Evolutionary conservation across 805 yeast species (phyloP), one percentile per base, ranked within the genome.

Genomic region (Tetrapisispora phaffii): DNA sequence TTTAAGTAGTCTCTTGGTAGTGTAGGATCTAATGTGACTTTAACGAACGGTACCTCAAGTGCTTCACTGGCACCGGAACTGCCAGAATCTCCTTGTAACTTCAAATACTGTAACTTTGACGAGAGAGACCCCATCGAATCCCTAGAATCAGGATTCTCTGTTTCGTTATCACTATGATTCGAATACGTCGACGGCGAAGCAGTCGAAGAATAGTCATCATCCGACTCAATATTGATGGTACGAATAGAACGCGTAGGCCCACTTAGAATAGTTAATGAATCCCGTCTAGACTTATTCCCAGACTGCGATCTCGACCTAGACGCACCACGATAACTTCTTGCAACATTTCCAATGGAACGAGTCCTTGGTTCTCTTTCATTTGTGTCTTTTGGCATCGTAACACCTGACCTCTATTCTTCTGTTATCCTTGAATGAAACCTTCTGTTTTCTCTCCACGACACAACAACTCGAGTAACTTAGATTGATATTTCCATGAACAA

Each of bases 1-100:
- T 84, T 83, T 65, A 90, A 82, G 61, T 86, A 89, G 54, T 82
- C 90, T n/a, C 70, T 55, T 0, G 97, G 97, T 46, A 89, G 70
- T 1, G 83, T 66, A 56, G 85, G 80, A 61, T 89, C 96, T 40
- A 89, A 66, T 2, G 68, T 69, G 12, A 79, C 83, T 38, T 73
- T 72, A 6, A 80, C 75, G 34, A 59, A 75, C 39, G 64, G 83
- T 56, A 63, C 76, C 55, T 48, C 71, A 39, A 58, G 52, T 19
- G 39, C 46, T 26, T 59, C 65, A n/a, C 28, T 49, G 13, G 37
- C 44, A 24, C 19, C 28, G 8, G 21, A 19, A 41, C 24, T 26
- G 10, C 44, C 47, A 17, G 31, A 21, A 12, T 35, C 42, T 19
- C 29, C 24, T 15, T 42, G 38, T 32, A 40, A 31, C 19, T 33